These are phyloP conservation scores for Tremellales sp. DNA, from an alignment of 1,284 basidiomycete genomes.

Conservation along the genomic window DNA sequence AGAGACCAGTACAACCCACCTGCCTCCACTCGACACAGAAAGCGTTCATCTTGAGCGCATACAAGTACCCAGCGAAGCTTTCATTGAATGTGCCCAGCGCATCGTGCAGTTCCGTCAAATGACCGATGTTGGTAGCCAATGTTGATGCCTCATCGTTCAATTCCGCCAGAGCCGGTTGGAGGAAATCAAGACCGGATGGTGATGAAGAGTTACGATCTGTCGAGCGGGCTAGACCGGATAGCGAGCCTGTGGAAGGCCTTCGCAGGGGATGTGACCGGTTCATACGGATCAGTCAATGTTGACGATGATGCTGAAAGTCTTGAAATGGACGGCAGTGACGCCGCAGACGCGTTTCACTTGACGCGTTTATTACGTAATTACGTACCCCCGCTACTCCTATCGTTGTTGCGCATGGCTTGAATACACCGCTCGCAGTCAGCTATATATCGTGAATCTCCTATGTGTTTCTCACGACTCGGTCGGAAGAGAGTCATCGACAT, in stretches of 20 bases:
- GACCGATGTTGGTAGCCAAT: constrained; percentile 69
- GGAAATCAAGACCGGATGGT: constrained; percentile 77
- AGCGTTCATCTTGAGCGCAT: constrained; percentile 90
- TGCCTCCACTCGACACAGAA: constrained; percentile 88
- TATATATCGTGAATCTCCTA: too few species aligned
- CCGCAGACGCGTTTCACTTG: too few species aligned
- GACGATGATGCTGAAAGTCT: too few species aligned
- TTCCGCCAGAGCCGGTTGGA: constrained; percentile 77
- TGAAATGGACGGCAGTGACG: too few species aligned
- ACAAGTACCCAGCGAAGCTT: constrained; percentile 84
- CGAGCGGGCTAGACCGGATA: constrained; percentile 75
- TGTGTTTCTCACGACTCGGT: too few species aligned
- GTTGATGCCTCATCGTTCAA: constrained; percentile 81
- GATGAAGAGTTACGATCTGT: constrained; percentile 56
- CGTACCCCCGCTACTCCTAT: too few species aligned
- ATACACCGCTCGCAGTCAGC: too few species aligned
- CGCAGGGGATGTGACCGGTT: constrained; percentile 59
- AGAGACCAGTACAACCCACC: constrained; percentile 50
- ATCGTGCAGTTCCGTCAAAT: constrained; percentile 65
- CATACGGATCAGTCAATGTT: too few species aligned
- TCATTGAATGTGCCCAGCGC: constrained; percentile 85
- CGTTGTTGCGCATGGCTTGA: too few species aligned
- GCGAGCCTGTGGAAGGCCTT: constrained; percentile 84
- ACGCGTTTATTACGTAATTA: too few species aligned
- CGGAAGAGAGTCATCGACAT: too few species aligned